These are phyloP conservation scores for Mycena citricolor DNA, from an alignment of 1,284 basidiomycete genomes.

Conservation along the genomic window DNA sequence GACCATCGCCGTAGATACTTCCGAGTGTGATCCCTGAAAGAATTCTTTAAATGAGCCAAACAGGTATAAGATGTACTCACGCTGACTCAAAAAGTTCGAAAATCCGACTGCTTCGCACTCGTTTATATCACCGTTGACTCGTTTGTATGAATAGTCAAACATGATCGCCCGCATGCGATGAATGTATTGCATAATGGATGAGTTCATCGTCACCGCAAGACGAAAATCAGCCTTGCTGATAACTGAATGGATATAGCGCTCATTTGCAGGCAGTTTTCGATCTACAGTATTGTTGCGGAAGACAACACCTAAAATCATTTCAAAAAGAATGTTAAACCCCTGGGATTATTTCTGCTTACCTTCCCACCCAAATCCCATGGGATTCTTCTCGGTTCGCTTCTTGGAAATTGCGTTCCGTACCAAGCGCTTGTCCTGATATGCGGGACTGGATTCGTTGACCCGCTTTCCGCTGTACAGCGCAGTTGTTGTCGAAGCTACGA, in stretches of 20 bases:
- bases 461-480: neutral
- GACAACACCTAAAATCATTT: slow-evolving; percentile 3
- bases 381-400: slow-evolving; percentile 3
- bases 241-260: slow-evolving; percentile 1
- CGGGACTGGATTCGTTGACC: slow-evolving; percentile 8
- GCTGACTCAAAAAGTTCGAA: slow-evolving; percentile 5
- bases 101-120: slow-evolving; percentile 18
- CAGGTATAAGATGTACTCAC: slow-evolving; percentile 3
- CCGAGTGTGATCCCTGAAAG: slow-evolving; percentile 13
- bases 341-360: slow-evolving; percentile 2
- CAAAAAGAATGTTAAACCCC: neutral
- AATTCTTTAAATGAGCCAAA: neutral
- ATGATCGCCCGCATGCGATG: slow-evolving; percentile 9
- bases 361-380: slow-evolving; percentile 7
- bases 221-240: neutral
- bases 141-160: slow-evolving; percentile 22
- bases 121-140: slow-evolving; percentile 16
- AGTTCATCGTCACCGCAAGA: slow-evolving; percentile 16
- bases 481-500: slow-evolving; percentile 8
- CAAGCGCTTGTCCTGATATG: slow-evolving; percentile 3
- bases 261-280: neutral
- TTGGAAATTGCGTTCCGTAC: slow-evolving; percentile 7
- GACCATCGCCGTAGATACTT: slow-evolving; percentile 19
- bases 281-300: neutral
- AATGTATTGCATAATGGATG: slow-evolving; percentile 7